These are phyloP conservation scores for Arabis alpina DNA, from an alignment of 345 rosid species.

Conservation along the genomic window DNA sequence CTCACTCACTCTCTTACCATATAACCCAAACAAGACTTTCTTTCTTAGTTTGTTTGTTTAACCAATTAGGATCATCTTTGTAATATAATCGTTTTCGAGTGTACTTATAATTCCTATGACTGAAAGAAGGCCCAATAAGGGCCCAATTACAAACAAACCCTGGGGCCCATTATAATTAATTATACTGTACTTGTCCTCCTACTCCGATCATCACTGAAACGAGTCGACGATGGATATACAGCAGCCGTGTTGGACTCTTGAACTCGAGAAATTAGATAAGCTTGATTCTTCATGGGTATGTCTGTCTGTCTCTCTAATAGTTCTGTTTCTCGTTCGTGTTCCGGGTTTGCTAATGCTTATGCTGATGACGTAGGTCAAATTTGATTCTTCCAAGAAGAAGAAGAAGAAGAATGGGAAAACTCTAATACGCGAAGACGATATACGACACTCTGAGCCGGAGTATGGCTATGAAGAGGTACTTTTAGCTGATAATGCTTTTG, in stretches of 20 bases:
- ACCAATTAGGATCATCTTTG: no score
- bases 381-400: slow-evolving; percentile 87
- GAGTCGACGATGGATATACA: slow-evolving; percentile 30
- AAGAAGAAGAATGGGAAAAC: slow-evolving; percentile 65
- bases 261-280: not conserved
- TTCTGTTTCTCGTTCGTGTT: not conserved
- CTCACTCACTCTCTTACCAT: not conserved
- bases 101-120: no score
- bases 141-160: slow-evolving; percentile 24
- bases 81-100: no score
- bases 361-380: slow-evolving; percentile 37
- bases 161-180: no score
- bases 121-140: slow-evolving; percentile 12
- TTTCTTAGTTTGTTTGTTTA: not conserved
- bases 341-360: slow-evolving; percentile 29
- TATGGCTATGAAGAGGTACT: slow-evolving; percentile 79
- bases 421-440: slow-evolving; percentile 48
- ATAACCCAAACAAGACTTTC: not conserved
- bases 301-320: not conserved
- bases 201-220: slow-evolving; percentile 19
- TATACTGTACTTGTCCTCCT: not conserved
- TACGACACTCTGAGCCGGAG: slow-evolving; percentile 70
- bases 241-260: slow-evolving; percentile 36
- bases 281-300: slow-evolving; percentile 20
- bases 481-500: slow-evolving; percentile 3